Conservation (phyloP, 2,329 filamentous ascomycete genomes). For the Alternaria panax region DNA sequence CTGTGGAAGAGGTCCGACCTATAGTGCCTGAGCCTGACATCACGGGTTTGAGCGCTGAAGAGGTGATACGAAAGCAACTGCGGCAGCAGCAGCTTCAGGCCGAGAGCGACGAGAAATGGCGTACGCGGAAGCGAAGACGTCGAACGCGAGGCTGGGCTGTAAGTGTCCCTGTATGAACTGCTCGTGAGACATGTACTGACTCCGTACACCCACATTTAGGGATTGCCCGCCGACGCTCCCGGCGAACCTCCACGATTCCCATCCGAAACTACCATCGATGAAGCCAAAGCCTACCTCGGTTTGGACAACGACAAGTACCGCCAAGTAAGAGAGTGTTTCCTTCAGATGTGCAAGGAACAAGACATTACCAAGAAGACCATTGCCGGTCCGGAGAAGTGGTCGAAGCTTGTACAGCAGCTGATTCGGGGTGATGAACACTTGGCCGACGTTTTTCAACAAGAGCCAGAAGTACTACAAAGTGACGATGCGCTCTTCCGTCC, state of each 20-base stretch:
- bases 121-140: slow-evolving; percentile 70
- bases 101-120: slow-evolving; percentile 69
- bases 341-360: slow-evolving; percentile 71
- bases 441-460: slow-evolving; percentile 65
- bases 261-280: slow-evolving; percentile 82
- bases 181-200: too few species aligned
- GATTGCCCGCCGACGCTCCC: slow-evolving; percentile 71
- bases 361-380: slow-evolving; percentile 77
- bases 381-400: slow-evolving; percentile 76
- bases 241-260: slow-evolving; percentile 76
- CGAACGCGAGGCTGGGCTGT: slow-evolving; percentile 72
- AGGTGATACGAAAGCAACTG: slow-evolving; percentile 36
- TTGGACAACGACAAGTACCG: slow-evolving; percentile 71
- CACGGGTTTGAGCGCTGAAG: slow-evolving; percentile 29
- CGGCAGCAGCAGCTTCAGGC: slow-evolving; percentile 56
- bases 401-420: slow-evolving; percentile 71
- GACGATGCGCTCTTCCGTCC: slow-evolving; percentile 36
- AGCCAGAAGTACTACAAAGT: slow-evolving; percentile 61
- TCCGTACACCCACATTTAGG: too few species aligned
- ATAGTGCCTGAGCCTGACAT: slow-evolving; percentile 13
- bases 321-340: slow-evolving; percentile 70
- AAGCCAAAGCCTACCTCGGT: slow-evolving; percentile 73
- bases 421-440: slow-evolving; percentile 71
- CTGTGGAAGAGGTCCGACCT: slow-evolving; percentile 12
- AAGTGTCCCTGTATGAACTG: too few species aligned